phyloP scores from a whole-genome alignment of 176 grass and related monocot genomes.

The Cymbopogon citratus region DNA sequence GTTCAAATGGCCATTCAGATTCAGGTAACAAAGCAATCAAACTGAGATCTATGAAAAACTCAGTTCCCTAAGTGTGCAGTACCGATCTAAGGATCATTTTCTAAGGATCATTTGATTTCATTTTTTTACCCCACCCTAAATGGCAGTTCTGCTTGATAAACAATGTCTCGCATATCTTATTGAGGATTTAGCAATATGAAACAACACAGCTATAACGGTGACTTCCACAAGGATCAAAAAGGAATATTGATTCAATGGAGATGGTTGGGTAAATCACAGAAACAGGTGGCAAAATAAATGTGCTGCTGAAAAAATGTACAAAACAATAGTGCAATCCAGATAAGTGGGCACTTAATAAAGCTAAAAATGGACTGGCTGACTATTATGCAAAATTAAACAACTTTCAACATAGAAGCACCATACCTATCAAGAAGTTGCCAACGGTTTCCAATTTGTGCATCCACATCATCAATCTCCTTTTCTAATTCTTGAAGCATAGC shows the following conservation, averaged over 20 bases:
- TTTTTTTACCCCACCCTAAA: neutral
- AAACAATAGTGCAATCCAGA: neutral
- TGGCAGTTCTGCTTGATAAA: neutral
- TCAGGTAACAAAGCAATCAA: neutral
- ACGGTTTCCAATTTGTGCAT: conserved; percentile 90
- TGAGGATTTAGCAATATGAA: conserved; percentile 1
- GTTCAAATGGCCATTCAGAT: neutral
- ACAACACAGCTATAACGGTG: neutral
- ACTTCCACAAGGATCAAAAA: neutral
- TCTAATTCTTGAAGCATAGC: conserved; percentile 88
- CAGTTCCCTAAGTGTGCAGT: neutral
- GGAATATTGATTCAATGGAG: neutral
- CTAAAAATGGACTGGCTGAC: neutral
- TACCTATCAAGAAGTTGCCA: conserved; percentile 97
- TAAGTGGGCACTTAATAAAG: neutral
- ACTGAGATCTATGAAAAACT: neutral
- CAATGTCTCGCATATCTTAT: neutral
- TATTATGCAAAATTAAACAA: conserved; percentile 15
- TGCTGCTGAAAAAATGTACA: neutral
- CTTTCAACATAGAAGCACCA: neutral
- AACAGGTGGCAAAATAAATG: neutral
- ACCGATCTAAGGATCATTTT: neutral
- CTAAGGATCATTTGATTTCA: neutral
- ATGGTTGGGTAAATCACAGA: conserved; percentile 6
- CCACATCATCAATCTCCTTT: conserved; percentile 97